Evolutionary conservation across 202 grass and related monocot species (phyloP).

Genomic region (Setaria italica): DNA sequence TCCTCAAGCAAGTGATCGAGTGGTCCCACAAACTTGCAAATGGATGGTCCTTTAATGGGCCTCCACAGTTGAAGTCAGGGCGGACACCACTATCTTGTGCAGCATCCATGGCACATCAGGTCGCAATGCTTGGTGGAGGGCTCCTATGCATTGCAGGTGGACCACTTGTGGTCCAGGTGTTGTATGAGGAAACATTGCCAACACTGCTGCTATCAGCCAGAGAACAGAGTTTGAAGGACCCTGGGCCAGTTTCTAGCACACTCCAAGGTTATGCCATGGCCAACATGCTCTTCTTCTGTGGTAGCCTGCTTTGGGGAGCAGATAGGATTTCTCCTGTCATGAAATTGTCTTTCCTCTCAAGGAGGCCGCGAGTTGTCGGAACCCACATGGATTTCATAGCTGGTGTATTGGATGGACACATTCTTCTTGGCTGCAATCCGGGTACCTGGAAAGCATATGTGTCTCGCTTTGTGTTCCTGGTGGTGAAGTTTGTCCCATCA

Average conservation of each 20-base stretch:
- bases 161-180: slow-evolving; percentile 70
- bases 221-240: slow-evolving; percentile 55
- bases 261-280: slow-evolving; percentile 90
- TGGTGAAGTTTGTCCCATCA: slow-evolving; percentile 85
- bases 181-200: slow-evolving; percentile 93
- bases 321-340: slow-evolving; percentile 48
- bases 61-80: slow-evolving; percentile 69
- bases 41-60: slow-evolving; percentile 67
- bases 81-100: slow-evolving; percentile 67
- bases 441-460: slow-evolving; percentile 91
- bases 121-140: slow-evolving; percentile 77
- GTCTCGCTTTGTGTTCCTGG: slow-evolving; percentile 69
- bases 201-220: slow-evolving; percentile 79
- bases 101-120: slow-evolving; percentile 68
- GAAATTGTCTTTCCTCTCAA: slow-evolving; percentile 65
- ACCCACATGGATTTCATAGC: slow-evolving; percentile 96
- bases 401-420: slow-evolving; percentile 77
- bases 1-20: slow-evolving; percentile 86
- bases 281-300: slow-evolving; percentile 86
- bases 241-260: slow-evolving; percentile 62
- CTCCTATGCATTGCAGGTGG: slow-evolving; percentile 87
- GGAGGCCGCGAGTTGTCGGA: slow-evolving; percentile 74
- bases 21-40: slow-evolving; percentile 75
- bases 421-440: slow-evolving; percentile 82
- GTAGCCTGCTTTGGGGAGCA: slow-evolving; percentile 76